A percentile compares a stretch with the other conserved stretches of the same genome.
Evolutionary conservation across 306 rosid species (phyloP).

Genomic region (Ceratonia siliqua): DNA sequence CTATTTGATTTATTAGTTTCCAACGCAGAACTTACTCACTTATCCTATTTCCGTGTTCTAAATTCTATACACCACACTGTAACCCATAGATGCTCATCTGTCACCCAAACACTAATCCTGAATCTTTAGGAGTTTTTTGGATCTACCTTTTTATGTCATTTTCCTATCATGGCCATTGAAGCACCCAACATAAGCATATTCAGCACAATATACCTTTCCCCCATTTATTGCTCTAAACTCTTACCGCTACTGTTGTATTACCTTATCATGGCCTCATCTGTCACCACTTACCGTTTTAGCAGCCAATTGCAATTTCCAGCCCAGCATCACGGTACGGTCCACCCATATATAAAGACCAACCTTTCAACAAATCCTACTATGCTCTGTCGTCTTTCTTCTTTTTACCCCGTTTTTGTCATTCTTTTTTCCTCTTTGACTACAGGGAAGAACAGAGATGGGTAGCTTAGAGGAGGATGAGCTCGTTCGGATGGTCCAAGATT

Average conservation of each 20-base stretch:
- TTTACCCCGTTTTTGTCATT: too few relatives aligned
- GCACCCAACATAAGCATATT: conserved; percentile 37
- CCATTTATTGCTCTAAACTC: neutral
- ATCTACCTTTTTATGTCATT: conserved; percentile 29
- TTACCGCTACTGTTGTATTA: neutral
- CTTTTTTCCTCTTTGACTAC: conserved; percentile 8
- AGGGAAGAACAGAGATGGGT: conserved; percentile 40
- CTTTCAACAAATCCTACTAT: neutral
- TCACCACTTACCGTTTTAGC: conserved; percentile 30
- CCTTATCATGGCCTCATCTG: conserved; percentile 34
- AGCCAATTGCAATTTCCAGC: conserved; percentile 23
- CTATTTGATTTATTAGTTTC: neutral
- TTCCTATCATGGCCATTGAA: conserved; percentile 25
- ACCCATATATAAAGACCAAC: neutral
- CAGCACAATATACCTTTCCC: neutral
- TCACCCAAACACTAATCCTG: neutral
- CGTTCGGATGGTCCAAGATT: conserved; percentile 67
- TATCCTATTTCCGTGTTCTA: neutral
- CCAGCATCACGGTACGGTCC: conserved; percentile 26
- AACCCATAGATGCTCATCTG: neutral
- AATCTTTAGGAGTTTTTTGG: neutral
- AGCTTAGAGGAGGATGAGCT: conserved; percentile 67
- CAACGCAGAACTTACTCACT: neutral
- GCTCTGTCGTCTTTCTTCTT: neutral
- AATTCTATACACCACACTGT: too few relatives aligned